Evolutionary conservation across 2,329 filamentous ascomycete genomes (phyloP), one percentile per base, ranked within the genome.

Genomic region (Calonectria pseudoreteaudii): DNA sequence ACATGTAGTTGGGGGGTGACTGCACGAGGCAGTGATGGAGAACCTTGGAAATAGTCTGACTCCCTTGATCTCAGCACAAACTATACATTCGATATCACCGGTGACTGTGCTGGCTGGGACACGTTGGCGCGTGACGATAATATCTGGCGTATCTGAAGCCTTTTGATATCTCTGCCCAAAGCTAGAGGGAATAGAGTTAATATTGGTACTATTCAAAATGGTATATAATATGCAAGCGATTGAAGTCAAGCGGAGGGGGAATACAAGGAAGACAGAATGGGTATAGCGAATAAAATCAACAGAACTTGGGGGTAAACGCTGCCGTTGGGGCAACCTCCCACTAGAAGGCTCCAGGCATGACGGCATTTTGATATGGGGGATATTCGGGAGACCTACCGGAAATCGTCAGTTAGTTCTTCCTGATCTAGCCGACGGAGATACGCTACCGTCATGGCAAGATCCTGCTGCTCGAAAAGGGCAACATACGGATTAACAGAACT

Each of bases 141-240:
- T 77, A 26, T 81, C 73, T 16, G 78, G 62, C 1, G 80, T 80
- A 23, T 78, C 79, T 26, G 72, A 58, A 11, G 79, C 74, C 74
- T 77, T 77, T 16, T 83, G 80, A 64, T 86, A 85, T 64, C 82
- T 79, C 66, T 85, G 83, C 1, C 84, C 84, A 73, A 85, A 85
- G 9, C 76, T 76, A 36, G 18, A 62, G 67, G 38, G 13, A 31
- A 56, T 23, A 47, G 13, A 50, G 38, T 34, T 11, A 74, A 30
- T 56, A 70, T 71, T 76, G 73, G 73, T 56, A 70, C 72, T 41
- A 66, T 47, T 52, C 30, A 41, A 72, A 60, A 71, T 47, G 28
- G 26, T 13, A 38, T 53, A 49, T 20, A 16, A 23, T 26, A 44
- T 23, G 60, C 20, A 66, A 52, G n/a, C 8, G 49, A 65, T 26